Evolutionary conservation across 805 yeast species (phyloP).

Genomic region (Sugiyamaella boreocaroliniensis): DNA sequence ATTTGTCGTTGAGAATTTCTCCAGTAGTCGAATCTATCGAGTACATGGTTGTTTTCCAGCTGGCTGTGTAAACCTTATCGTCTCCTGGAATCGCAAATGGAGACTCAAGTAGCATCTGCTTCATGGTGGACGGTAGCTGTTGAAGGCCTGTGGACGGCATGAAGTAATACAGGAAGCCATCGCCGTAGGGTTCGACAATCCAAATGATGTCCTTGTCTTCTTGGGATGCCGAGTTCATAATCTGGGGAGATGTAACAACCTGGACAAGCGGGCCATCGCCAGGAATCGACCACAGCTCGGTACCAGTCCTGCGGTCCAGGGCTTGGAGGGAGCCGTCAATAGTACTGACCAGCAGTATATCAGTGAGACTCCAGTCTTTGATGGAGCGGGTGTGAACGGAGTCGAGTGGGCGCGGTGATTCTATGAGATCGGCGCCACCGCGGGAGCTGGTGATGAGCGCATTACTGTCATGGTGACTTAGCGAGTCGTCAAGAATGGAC

Average conservation of each 20-base stretch:
- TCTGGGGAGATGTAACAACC: constrained; percentile 19
- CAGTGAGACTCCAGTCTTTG: constrained; percentile 45
- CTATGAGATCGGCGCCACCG: neutral
- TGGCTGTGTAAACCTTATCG: constrained; percentile 85
- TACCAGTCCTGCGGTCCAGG: constrained; percentile 66
- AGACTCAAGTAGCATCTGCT: constrained; percentile 68
- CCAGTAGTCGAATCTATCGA: constrained; percentile 72
- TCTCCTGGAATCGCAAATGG: constrained; percentile 75
- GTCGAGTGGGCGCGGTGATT: neutral
- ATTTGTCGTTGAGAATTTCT: constrained; percentile 42
- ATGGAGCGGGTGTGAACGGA: constrained; percentile 23
- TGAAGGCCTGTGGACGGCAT: constrained; percentile 68
- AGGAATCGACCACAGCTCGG: constrained; percentile 65
- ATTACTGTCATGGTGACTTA: neutral
- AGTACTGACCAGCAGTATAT: constrained; percentile 64
- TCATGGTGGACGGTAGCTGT: constrained; percentile 73
- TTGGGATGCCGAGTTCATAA: constrained; percentile 1
- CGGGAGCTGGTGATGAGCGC: neutral
- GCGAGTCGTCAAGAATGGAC: neutral
- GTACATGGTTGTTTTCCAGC: constrained; percentile 66
- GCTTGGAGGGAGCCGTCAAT: constrained; percentile 86
- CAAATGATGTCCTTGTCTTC: constrained; percentile 45
- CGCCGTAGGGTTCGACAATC: constrained; percentile 87
- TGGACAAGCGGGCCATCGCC: constrained; percentile 58
- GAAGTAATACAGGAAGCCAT: constrained; percentile 78